These are phyloP conservation scores for Myxozyma neglecta DNA, from an alignment of 805 yeast species.

Conservation along the genomic window DNA sequence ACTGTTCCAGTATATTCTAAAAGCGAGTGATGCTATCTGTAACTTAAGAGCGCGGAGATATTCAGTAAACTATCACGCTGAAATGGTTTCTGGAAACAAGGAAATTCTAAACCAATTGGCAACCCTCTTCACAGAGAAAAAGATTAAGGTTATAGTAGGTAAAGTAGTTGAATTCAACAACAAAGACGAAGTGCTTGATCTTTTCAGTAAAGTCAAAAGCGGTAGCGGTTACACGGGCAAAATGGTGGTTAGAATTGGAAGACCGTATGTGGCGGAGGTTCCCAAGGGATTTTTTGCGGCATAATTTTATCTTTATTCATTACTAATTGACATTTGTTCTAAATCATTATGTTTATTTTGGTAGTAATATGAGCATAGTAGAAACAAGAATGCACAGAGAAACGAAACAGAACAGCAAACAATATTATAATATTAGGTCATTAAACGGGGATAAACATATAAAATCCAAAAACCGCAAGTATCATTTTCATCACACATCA, in stretches of 20 bases:
- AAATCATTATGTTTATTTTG: too few relatives aligned
- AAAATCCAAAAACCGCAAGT: too few relatives aligned
- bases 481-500: too few relatives aligned
- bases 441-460: too few relatives aligned
- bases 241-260: conserved; percentile 19
- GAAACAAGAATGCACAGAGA: too few relatives aligned
- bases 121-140: conserved; percentile 25
- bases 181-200: conserved; percentile 21
- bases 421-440: too few relatives aligned
- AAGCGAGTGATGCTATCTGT: background rate
- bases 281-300: too few relatives aligned
- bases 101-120: background rate
- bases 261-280: background rate
- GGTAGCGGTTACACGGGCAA: conserved; percentile 31
- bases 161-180: conserved; percentile 11
- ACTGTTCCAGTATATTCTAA: background rate
- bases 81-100: conserved; percentile 5
- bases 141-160: conserved; percentile 28
- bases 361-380: too few relatives aligned
- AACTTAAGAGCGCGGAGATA: conserved; percentile 8
- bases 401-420: too few relatives aligned
- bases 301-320: too few relatives aligned
- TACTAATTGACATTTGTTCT: too few relatives aligned
- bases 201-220: conserved; percentile 13
- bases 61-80: conserved; percentile 10